Base-by-base conservation (phyloP, 2,329 filamentous ascomycete species). In the Ophiostoma tasmaniense region DNA sequence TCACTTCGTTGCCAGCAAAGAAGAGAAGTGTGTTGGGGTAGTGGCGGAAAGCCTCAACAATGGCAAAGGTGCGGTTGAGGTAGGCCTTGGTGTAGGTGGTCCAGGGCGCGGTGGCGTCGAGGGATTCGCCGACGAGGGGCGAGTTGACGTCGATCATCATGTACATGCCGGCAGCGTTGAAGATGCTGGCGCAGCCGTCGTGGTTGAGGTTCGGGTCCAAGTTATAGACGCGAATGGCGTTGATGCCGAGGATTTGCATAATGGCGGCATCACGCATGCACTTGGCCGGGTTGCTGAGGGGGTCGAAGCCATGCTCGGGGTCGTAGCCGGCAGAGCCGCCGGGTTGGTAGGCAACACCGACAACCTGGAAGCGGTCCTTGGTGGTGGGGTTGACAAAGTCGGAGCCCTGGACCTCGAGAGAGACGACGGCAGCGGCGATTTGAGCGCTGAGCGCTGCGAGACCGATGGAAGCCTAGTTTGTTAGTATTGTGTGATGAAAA, bases 1-100 rank as follows among this genome's bases (percentile, higher is more conserved):
- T 90, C 75, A 92, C 88, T 79, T 93, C 90, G 78, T 93, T 93
- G 70, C 87, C 90, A 64, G 89, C 88, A 81, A 92, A 93, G 84
- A 90, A 93, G 69, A 84, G 81, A n/a, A 89, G 80, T 13, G 86
- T 87, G 79, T 89, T 89, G 75, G 86, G 86, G 75, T 89, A 89
- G 78, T 80, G 81, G 80, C 85, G 85, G 80, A 89, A 89, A 52
- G 86, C 85, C 79, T 89, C 87, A 33, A 89, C 86, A 66, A 89
- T 82, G 71, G 85, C 85, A 76, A 89, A 89, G 55, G 86, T 89
- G 73, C 86, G 85, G 79, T 89, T 89, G 69, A 89, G 79, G 76
- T 90, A 90, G 25, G 76, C 77, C 66, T 78, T 79, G 74, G 86
- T 83, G 80, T 90, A 89, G 70, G 81, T 73, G 20, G 73, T 73